These are phyloP conservation scores for Lyophyllum atratum DNA, from an alignment of 768 basidiomycete genomes.

Conservation along the genomic window DNA sequence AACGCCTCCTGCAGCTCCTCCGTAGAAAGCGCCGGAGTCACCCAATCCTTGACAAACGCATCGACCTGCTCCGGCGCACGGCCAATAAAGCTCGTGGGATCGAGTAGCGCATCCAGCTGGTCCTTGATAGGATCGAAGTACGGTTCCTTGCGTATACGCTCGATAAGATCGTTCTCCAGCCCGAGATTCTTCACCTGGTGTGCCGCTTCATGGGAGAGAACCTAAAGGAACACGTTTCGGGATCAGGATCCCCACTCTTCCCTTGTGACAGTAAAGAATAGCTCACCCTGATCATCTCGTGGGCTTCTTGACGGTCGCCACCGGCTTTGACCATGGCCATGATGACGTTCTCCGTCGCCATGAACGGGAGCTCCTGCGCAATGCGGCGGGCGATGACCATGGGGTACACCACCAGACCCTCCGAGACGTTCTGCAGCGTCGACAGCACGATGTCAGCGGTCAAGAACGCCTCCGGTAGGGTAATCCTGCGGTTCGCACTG, in stretches of 20 bases:
- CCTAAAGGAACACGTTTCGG: conserved; percentile 39
- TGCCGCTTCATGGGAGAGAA: conserved; percentile 93
- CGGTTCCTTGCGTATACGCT: conserved; percentile 73
- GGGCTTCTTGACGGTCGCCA: conserved; percentile 95
- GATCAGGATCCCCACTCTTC: neutral
- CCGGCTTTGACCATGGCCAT: conserved; percentile 97
- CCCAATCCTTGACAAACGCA: conserved; percentile 84
- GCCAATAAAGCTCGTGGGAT: conserved; percentile 89
- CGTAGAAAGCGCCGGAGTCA: conserved; percentile 75
- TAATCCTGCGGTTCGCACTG: conserved; percentile 95
- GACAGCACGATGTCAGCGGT: conserved; percentile 96
- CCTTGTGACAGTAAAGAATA: conserved; percentile 9
- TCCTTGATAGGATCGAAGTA: conserved; percentile 90
- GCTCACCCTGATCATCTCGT: conserved; percentile 90
- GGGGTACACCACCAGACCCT: conserved; percentile 99
- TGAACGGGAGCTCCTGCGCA: conserved; percentile 94
- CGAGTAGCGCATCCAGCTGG: conserved; percentile 76
- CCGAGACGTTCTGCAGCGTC: conserved; percentile 94
- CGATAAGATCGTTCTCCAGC: conserved; percentile 93
- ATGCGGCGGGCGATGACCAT: conserved; percentile 93
- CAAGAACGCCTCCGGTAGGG: conserved; percentile 95
- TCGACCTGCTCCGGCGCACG: conserved; percentile 96
- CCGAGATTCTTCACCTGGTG: conserved; percentile 95
- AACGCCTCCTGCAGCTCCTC: conserved; percentile 57
- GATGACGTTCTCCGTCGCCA: conserved; percentile 99